Evolutionary conservation across 2,329 filamentous ascomycete species (phyloP), one percentile per base, ranked within the genome.

Genomic region (Fusarium mangiferae): DNA sequence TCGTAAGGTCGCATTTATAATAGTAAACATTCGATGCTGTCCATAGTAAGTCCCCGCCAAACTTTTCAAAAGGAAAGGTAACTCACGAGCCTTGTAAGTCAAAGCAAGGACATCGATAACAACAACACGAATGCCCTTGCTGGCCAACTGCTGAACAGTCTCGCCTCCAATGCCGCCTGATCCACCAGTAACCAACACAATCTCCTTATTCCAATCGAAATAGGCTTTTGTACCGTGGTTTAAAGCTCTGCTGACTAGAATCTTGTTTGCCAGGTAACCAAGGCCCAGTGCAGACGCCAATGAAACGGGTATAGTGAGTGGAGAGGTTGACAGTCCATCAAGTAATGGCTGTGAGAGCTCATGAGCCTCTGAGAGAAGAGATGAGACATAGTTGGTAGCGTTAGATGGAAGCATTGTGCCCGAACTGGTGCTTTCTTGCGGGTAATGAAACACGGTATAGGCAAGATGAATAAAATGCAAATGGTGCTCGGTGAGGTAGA

Each of bases 51-150:
- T 1, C 13, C 13, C 7, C 3, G 11, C 0, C 15, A 12, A 5
- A 5, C 2, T 0, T 49, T 13, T 13, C 5, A 14, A 0, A n/a
- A 22, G 7, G 3, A 17, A 7, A 7, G 2, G 2, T 22, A 38
- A 38, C 49, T 54, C 18, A 54, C 49, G 33, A 13, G 49, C 14
- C 14, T 54, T 54, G 10, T 54, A 54, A 9, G 24, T 54, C 33
- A 54, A 17, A 22, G 49, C 7, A 22, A 54, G 49, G 13, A 54
- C 24, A 28, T 54, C 49, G 1, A 54, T 7, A 9, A 54, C 33
- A 26, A 38, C 24, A 0, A 54, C 49, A 5, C 24, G 24, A 54
- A 54, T 54, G 2, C 49, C 24, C 35, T 38, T 54, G 12, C 20
- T 38, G 7, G 49, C 49, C 33, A 54, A 10, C 18, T 54, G 33